Evolutionary conservation across 2,329 filamentous ascomycete species (phyloP).

Genomic region (Nothophaeocryptopus gaeumannii): DNA sequence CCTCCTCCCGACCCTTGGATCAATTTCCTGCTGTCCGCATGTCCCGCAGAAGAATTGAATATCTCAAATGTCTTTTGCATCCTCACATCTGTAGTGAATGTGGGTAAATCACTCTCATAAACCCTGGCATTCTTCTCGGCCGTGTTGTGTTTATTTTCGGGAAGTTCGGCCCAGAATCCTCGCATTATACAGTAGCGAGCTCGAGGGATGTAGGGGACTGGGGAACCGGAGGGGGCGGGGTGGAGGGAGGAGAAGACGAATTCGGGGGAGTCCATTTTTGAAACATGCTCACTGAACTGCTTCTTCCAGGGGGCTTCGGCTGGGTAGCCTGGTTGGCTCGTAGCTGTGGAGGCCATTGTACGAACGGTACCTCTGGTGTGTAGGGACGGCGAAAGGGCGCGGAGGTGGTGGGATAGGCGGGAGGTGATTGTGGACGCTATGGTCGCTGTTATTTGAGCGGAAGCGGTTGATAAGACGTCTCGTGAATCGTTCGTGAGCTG

Average conservation of each 20-base stretch:
- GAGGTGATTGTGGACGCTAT: conserved; percentile 31
- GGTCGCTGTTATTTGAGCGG: conserved; percentile 21
- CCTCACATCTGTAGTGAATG: conserved; percentile 82
- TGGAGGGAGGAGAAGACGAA: conserved; percentile 53
- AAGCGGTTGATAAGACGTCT: no score
- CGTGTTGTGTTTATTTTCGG: conserved; percentile 68
- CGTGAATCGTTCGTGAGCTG: no score
- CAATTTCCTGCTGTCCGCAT: conserved; percentile 45
- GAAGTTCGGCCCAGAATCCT: conserved; percentile 75
- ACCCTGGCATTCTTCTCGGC: conserved; percentile 67
- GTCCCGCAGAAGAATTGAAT: conserved; percentile 50
- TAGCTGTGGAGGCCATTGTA: conserved; percentile 48
- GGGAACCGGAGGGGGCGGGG: conserved; percentile 35
- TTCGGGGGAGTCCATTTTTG: conserved; percentile 48
- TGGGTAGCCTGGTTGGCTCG: conserved; percentile 33
- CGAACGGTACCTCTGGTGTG: conserved; percentile 16
- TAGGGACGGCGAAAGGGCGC: conserved; percentile 36
- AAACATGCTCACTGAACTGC: conserved; percentile 50
- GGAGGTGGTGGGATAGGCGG: conserved; percentile 35
- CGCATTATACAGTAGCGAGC: conserved; percentile 80
- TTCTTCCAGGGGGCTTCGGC: conserved; percentile 52
- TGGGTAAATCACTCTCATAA: conserved; percentile 74
- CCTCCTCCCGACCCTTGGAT: conserved; percentile 59
- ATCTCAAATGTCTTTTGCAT: conserved; percentile 82
- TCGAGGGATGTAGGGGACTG: conserved; percentile 49